Base-by-base conservation (phyloP, 1,284 basidiomycete genomes). In the Phylloporus sp. region DNA sequence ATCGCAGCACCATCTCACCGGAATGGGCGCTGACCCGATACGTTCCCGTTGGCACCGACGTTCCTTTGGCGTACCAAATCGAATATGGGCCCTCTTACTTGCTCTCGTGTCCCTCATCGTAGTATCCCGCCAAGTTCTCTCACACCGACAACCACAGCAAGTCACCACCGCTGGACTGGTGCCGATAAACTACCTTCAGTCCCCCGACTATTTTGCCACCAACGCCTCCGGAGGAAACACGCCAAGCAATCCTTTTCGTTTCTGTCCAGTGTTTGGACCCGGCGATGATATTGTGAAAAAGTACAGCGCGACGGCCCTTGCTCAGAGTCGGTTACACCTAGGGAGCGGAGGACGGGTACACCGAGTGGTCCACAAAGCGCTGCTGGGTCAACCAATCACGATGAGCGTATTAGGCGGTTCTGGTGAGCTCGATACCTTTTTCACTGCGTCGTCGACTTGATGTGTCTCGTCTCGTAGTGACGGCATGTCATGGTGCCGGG, bases 361-460 rank as follows among this genome's bases (percentile, higher is more conserved):
- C 76, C 84, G 90, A 51, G 87, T 98, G 31, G 81, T 98, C 52
- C 90, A 91, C 73, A 90, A 92, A 74, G 96, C 95, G 1, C 81
- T 98, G 73, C 82, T 89, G 6, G 96, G 95, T 12, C 83, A 90
- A 66, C 94, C 95, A 6, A 86, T 98, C 29, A 97, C 95, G 15
- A 93, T 98, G 69, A 94, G 92, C 70, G 86, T 98, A 42, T 76
- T 98, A 32, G 96, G 96, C 55, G 94, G 96, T 62, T 95, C 93
- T 67, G 84, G 94, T 94, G 72, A 74, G 91, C 82, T 52, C 8
- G 24, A 20, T 20, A 7, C 15, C 5, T 62, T 37, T 29, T 44
- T 50, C n/a, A 17, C 12, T 6, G 15, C 64, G 11, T 12, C 42
- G 44, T 46, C 3, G 7, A 39, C 49, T 50, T 68, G 31, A 61